These are phyloP conservation scores for Monosporascus sp. DNA, from an alignment of 2,329 filamentous ascomycete genomes.

Conservation along the genomic window DNA sequence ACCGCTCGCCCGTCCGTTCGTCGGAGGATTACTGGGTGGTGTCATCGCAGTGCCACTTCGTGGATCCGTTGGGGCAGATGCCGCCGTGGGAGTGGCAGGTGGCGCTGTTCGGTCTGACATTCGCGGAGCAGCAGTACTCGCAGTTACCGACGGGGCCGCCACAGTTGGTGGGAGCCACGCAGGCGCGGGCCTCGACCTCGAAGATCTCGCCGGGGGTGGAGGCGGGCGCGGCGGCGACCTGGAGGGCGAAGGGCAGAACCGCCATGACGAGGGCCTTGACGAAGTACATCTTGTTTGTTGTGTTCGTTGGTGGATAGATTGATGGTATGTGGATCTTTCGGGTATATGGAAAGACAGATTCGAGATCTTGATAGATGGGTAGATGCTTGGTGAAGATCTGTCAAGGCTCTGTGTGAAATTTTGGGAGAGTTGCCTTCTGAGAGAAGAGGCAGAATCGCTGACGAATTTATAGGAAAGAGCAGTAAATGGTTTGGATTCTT, in stretches of 20 bases:
- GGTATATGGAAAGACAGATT: no score
- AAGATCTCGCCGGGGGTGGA: background rate
- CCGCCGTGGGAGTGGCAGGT: constrained; percentile 6
- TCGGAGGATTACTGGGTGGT: background rate
- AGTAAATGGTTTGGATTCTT: no score
- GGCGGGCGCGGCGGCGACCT: constrained; percentile 2
- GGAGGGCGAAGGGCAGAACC: background rate
- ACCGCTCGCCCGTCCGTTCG: no score
- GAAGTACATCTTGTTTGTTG: constrained; percentile 1
- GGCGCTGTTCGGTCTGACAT: constrained; percentile 2
- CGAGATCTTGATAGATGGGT: no score
- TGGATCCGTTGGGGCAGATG: constrained; percentile 1
- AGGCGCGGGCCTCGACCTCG: background rate
- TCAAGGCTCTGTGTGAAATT: no score
- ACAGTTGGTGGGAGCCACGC: constrained; percentile 2
- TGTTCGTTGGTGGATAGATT: background rate
- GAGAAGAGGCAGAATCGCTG: no score
- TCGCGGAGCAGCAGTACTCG: constrained; percentile 5
- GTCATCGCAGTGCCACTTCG: constrained; percentile 5
- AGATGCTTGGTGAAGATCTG: no score
- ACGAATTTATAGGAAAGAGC: no score
- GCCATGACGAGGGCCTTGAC: background rate
- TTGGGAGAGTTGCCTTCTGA: no score
- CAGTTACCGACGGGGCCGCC: constrained; percentile 3
- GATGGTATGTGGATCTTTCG: background rate